Base-by-base conservation (phyloP, 352 stramenopile species). In the Phytophthora crassamura region DNA sequence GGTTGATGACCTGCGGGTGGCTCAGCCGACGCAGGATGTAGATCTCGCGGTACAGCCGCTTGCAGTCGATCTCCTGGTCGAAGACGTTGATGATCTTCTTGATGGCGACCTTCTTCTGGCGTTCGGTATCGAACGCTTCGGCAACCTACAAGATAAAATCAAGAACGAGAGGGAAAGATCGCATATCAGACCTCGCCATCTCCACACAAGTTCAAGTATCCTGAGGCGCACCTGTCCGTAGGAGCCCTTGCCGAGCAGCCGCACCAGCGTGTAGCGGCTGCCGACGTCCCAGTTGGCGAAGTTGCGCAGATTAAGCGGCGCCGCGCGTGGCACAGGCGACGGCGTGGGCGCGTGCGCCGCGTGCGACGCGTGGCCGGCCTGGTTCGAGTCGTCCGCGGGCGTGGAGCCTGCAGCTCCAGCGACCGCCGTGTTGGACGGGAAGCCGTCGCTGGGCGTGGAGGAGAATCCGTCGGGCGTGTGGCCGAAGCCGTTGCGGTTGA, bases 1-100 rank as follows among this genome's bases (percentile, higher is more conserved):
- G 61, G 55, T 86, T 84, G 67, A 96, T 91, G 48, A 96, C 84
- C 69, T 96, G 84, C 2, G 80, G 69, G 57, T 96, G 88, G 28
- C 82, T 80, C 32, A 96, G 75, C 53, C 82, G 88, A n/a, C 85
- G 88, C 48, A 96, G 57, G 41, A 96, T 96, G 69, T 94, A 94
- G 30, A 96, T 94, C 71, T 96, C 88, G 20, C 88, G 86, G 51
- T 91, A 94, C 8, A 96, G 65, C 5, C 88, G 82, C 68, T 94
- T 94, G 82, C 84, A 93, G 70, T 96, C 88, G 47, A 94, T 92
- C 53, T 91, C 85, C 40, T 94, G 86, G 63, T 93, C 84, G 52
- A 96, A 96, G 22, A 96, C 88, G 53, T 94, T 94, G 43, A 91
- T 88, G 60, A 96, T 93, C 76, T 93, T 93, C 70, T 96, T 96